Percentiles rank a stretch among this genome's conserved stretches.
phyloP scores from a whole-genome alignment of 2,329 filamentous ascomycete species.

The Colletotrichum lini region DNA sequence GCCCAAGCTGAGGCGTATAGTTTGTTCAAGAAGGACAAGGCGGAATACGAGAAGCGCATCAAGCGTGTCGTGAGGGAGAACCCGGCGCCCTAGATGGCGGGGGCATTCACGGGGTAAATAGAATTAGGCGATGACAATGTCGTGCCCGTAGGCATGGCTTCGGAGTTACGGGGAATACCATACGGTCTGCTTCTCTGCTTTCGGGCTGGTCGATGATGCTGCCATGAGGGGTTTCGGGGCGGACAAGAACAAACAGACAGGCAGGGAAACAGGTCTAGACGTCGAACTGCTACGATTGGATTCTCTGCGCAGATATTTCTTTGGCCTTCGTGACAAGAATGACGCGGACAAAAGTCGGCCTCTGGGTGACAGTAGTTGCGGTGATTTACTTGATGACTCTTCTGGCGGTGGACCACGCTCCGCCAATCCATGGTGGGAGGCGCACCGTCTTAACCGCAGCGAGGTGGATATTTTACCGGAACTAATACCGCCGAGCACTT shows the following conservation, averaged over 20 bases:
- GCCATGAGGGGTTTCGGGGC: constrained; percentile 10
- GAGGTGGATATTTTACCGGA: constrained; percentile 28
- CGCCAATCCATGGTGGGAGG: constrained; percentile 14
- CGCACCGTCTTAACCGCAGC: constrained; percentile 19
- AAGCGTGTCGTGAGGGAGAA: constrained; percentile 91
- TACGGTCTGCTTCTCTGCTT: constrained; percentile 41
- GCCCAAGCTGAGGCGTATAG: constrained; percentile 98
- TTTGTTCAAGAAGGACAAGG: constrained; percentile 90
- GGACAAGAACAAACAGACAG: constrained; percentile 2
- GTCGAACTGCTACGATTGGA: not conserved
- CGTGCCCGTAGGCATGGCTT: constrained; percentile 25
- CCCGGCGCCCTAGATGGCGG: constrained; percentile 74
- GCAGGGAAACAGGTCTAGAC: not conserved
- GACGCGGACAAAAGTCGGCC: not conserved
- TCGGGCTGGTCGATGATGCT: constrained; percentile 29
- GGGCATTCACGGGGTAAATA: constrained; percentile 8
- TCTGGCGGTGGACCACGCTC: not conserved
- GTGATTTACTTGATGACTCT: constrained; percentile 15
- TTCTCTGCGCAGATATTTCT: not conserved
- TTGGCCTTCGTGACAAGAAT: not conserved
- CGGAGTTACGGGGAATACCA: constrained; percentile 41
- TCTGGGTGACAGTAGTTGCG: not conserved
- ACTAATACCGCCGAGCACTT: constrained; percentile 11
- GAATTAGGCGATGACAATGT: constrained; percentile 30
- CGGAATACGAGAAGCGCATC: constrained; percentile 91